Base-by-base conservation (phyloP, 2,329 filamentous ascomycete species). In the Alternaria triticina region DNA sequence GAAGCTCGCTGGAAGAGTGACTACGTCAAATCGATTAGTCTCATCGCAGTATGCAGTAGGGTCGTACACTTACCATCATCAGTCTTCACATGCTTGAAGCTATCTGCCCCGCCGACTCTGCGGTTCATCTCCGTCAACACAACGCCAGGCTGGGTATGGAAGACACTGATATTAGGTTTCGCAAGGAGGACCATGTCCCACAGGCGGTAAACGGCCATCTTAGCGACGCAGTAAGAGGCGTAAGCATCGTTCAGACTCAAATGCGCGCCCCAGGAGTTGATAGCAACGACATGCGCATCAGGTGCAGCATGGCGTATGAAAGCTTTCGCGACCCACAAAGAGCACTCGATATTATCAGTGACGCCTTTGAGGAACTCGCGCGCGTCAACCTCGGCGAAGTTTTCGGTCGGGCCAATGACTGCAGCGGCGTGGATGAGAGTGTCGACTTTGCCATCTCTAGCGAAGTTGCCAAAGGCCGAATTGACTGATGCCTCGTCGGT, bases 141-240 rank as follows among this genome's bases (percentile, higher is more conserved):
- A 2, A 81, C 72, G 1, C 83, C 83, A 1, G 83, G 82, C 8
- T 84, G 83, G 4, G 82, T 68, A 49, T 73, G 74, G 13, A 80
- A 76, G n/a, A 83, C 71, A 13, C 76, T 71, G 0, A 83, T 30
- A 0, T 74, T 66, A 0, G 81, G 81, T 27, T 83, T 77, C 62
- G 80, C 80, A 9, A 69, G 70, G 1, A 70, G 71, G 2, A 83
- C 61, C 28, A 74, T 78, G 17, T 81, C 76, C 25, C 80, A 74
- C 51, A 84, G 63, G 30, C 81, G 80, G 3, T 70, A 44, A 0
- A 65, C 65, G 0, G 80, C 83, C 10, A 76, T 59, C 57, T 85
- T 84, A 2, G 70, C 69, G 1, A 75, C 64, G 0, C 71, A 70
- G 59, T 84, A 84, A 0, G 70, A 57, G 9, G 68, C 54, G 33